Percentiles rank a stretch among this genome's conserved stretches.
Evolutionary conservation across 1,284 basidiomycete genomes (phyloP).

Genomic region (Volvariella surrecta): DNA sequence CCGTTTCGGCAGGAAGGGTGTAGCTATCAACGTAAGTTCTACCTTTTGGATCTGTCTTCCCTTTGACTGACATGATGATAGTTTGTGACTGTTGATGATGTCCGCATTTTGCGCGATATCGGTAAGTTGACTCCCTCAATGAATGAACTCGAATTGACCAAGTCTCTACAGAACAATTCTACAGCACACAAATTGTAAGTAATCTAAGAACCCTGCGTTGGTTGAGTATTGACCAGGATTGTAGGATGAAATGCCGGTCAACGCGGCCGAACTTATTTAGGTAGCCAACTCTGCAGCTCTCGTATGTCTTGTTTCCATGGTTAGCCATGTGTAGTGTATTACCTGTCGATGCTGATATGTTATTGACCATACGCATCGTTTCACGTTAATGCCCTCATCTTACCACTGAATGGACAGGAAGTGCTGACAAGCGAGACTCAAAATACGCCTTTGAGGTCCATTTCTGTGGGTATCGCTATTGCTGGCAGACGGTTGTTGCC

Average conservation of each 20-base stretch:
- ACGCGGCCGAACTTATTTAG: constrained; percentile 83
- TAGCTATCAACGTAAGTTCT: constrained; percentile 73
- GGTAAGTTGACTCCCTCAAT: constrained; percentile 40
- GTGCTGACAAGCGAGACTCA: too few species aligned
- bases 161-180: constrained; percentile 65
- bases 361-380: too few species aligned
- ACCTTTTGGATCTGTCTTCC: constrained; percentile 2
- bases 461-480: too few species aligned
- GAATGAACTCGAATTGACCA: constrained; percentile 9
- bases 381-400: too few species aligned
- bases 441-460: too few species aligned
- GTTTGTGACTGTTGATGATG: constrained; percentile 90
- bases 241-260: constrained; percentile 92
- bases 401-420: too few species aligned
- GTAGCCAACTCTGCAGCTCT: not conserved
- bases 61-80: constrained; percentile 22
- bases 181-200: constrained; percentile 81
- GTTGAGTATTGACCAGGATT: constrained; percentile 11
- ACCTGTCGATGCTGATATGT: not conserved
- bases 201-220: constrained; percentile 8
- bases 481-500: too few species aligned
- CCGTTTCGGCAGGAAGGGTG: constrained; percentile 92
- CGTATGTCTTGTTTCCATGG: not conserved
- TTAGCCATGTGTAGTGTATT: constrained; percentile 2
- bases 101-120: constrained; percentile 85